Evolutionary conservation across 495 filamentous ascomycete species (phyloP).

Genomic region (Neurospora sp.): DNA sequence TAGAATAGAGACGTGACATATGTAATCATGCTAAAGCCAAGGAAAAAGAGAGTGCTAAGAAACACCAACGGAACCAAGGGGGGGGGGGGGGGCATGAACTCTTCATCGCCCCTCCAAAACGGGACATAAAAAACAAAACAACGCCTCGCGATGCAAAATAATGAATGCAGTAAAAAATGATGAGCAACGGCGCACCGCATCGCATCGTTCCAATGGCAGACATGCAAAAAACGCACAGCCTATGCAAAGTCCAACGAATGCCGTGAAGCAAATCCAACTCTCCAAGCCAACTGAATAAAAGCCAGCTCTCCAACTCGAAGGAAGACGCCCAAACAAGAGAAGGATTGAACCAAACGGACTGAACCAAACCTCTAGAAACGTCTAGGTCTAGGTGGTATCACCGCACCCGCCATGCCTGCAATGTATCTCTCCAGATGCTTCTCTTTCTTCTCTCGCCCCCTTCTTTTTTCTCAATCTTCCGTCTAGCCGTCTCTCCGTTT

Average conservation of each 20-base stretch:
- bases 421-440: no score
- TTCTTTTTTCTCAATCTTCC: no score
- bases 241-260: background rate
- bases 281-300: no score
- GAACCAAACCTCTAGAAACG: background rate
- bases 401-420: background rate
- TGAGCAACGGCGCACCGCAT: no score
- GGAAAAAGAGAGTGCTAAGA: background rate
- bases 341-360: background rate
- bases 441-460: no score
- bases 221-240: background rate
- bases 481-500: no score
- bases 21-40: background rate
- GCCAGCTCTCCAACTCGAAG: no score
- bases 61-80: no score
- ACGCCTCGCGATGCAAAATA: slow-evolving; percentile 2
- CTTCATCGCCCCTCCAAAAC: background rate
- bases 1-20: background rate
- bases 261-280: background rate
- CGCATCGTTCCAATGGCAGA: background rate
- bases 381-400: background rate
- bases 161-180: background rate
- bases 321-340: no score
- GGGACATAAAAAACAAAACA: background rate
- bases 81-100: no score